Base-by-base conservation (phyloP, 2,329 filamentous ascomycete genomes). In the Calonectria naviculata region DNA sequence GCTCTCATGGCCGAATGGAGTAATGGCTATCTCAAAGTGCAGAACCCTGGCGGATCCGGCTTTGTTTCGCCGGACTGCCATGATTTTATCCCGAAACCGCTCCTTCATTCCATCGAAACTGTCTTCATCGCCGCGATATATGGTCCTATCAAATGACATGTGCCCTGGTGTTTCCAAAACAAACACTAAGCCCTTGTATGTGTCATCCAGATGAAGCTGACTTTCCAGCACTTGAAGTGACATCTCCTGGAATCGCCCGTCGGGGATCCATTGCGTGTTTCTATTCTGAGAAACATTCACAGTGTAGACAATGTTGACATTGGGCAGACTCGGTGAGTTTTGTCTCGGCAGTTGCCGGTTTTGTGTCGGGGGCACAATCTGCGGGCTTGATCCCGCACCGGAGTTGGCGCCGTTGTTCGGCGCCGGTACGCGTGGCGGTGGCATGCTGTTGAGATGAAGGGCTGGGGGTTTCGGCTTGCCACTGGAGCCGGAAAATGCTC, bases 11-110 rank as follows among this genome's bases (percentile, higher is more conserved):
- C 31, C n/a, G 10, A 62, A 10, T 1, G 65, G 65, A 1, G 56
- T 68, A 19, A 68, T 68, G 17, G 36, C 44, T 19, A 68, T 68
- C 46, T 68, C 65, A 42, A 68, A 62, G 8, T n/a, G 46, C 17
- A 68, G 58, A n/a, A 36, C 26, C 15, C 19, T 54, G n/a, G 5
- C 46, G n/a, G 56, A 58, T 12, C 47, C 19, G 7, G 4, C n/a
- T 26, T 31, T n/a, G 1, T n/a, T 21, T n/a, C n/a, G 44, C 26
- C 38, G 60, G 15, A 21, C 6, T 1, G 10, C 5, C 21, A 12
- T 29, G 1, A 68, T 36, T 24, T 47, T 64, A 7, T 64, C 12
- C 10, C 19, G 12, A 8, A 68, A 64, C 8, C 60, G 31, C 12
- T 12, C 8, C 41, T 68, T 64, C 28, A 68, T 64, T 5, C 5